Percentiles rank a stretch among this genome's conserved stretches.
These are phyloP conservation scores for Luffa aegyptiaca DNA, from an alignment of 306 rosid genomes.

Conservation along the genomic window DNA sequence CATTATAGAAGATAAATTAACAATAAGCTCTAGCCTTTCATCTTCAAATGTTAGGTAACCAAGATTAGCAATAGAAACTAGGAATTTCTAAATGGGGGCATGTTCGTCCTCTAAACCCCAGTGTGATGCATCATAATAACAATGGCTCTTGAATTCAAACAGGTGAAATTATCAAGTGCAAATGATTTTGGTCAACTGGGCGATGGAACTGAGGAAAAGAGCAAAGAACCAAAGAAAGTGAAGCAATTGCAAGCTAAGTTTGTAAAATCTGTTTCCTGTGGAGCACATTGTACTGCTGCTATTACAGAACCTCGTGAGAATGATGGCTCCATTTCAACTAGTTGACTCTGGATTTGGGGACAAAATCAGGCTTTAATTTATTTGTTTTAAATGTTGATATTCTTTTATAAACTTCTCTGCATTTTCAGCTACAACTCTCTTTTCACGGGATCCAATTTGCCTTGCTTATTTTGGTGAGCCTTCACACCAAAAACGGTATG, in stretches of 20 bases:
- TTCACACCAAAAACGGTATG: conserved; percentile 66
- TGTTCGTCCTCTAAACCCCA: background rate
- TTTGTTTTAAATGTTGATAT: background rate
- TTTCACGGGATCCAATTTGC: conserved; percentile 69
- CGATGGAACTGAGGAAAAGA: conserved; percentile 81
- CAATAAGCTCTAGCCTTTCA: background rate
- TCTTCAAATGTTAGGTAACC: background rate
- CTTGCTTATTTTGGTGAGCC: conserved; percentile 82
- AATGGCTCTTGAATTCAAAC: background rate
- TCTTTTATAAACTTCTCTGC: conserved; percentile 2
- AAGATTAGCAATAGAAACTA: background rate
- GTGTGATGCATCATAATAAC: background rate
- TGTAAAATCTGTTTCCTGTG: conserved; percentile 82
- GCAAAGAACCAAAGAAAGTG: conserved; percentile 66
- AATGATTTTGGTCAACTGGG: conserved; percentile 93
- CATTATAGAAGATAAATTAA: background rate
- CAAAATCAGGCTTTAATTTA: conserved; percentile 62
- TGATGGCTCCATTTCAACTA: conserved; percentile 50
- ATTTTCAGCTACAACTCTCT: conserved; percentile 1
- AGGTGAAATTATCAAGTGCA: conserved; percentile 34
- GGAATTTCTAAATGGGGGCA: too few relatives aligned
- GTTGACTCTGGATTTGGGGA: conserved; percentile 97
- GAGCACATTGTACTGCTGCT: conserved; percentile 92
- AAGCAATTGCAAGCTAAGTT: conserved; percentile 53
- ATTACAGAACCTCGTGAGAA: conserved; percentile 70